Evolutionary conservation across 805 yeast species (phyloP).

Genomic region (Candida jianshihensis): DNA sequence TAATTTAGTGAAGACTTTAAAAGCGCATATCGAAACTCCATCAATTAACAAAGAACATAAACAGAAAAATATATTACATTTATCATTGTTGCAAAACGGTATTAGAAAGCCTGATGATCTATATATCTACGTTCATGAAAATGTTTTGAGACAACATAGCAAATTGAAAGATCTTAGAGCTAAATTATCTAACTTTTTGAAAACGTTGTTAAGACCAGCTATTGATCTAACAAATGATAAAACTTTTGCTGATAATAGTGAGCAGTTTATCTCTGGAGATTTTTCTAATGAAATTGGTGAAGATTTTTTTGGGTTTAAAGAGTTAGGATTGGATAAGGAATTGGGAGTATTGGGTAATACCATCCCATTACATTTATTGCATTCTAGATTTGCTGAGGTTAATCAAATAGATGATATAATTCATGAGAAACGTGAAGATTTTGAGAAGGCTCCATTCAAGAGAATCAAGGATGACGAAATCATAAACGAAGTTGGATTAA

Average conservation of each 20-base stretch:
- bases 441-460: constrained; percentile 47
- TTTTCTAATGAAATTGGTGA: constrained; percentile 92
- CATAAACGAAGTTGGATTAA: constrained; percentile 45
- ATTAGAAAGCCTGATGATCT: constrained; percentile 71
- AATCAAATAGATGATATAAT: constrained; percentile 36
- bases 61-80: constrained; percentile 43
- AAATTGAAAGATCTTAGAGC: constrained; percentile 62
- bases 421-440: constrained; percentile 56
- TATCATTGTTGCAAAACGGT: constrained; percentile 80
- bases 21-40: constrained; percentile 60
- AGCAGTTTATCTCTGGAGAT: constrained; percentile 91
- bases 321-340: constrained; percentile 88
- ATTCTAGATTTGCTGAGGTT: constrained; percentile 63
- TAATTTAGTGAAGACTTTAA: constrained; percentile 66
- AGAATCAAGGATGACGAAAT: constrained; percentile 47
- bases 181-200: constrained; percentile 65
- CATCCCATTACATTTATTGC: constrained; percentile 84
- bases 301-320: constrained; percentile 96
- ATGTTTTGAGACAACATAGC: constrained; percentile 56
- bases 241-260: constrained; percentile 83
- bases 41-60: constrained; percentile 27
- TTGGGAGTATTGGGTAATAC: constrained; percentile 77
- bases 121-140: constrained; percentile 67
- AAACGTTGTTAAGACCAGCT: constrained; percentile 77
- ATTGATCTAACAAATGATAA: constrained; percentile 57